These are phyloP conservation scores for Colletotrichum australisinense DNA, from an alignment of 2,329 filamentous ascomycete species.

Conservation along the genomic window DNA sequence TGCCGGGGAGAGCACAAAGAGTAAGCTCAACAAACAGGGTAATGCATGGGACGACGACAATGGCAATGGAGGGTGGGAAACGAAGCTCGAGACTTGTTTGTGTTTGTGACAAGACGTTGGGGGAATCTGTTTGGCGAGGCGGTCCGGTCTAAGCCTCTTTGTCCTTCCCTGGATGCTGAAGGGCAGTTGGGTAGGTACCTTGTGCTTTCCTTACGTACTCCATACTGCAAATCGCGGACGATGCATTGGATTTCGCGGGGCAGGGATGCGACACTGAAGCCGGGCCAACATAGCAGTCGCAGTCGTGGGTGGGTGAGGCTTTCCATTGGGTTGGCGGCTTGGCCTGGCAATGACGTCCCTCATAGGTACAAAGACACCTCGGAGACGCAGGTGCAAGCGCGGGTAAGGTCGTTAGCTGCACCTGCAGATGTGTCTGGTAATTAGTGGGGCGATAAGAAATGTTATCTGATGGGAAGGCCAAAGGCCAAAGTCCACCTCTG, in stretches of 20 bases:
- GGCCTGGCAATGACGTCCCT: constrained; percentile 25
- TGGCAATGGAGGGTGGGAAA: not conserved
- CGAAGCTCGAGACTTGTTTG: not conserved
- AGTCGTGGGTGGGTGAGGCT: constrained; percentile 22
- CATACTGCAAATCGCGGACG: not conserved
- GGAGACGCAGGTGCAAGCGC: not conserved
- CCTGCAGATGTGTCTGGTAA: not conserved
- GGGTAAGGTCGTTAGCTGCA: not conserved
- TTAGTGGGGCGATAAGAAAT: constrained; percentile 14
- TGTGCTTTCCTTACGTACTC: not conserved
- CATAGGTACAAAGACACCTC: not conserved
- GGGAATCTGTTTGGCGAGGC: constrained; percentile 5
- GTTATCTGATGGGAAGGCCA: constrained; percentile 14
- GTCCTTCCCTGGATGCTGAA: not conserved
- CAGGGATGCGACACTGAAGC: constrained; percentile 17
- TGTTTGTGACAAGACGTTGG: not conserved
- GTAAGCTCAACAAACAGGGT: constrained; percentile 13
- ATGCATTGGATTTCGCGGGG: constrained; percentile 3
- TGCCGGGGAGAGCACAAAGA: not conserved
- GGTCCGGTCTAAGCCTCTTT: not conserved
- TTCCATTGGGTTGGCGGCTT: constrained; percentile 15
- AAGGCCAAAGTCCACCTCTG: not conserved
- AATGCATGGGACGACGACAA: constrained; percentile 21
- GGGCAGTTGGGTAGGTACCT: not conserved
- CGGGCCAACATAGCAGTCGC: not conserved